Evolutionary conservation across 2,329 filamentous ascomycete species (phyloP).

Genomic region (Cladosporium sp.): DNA sequence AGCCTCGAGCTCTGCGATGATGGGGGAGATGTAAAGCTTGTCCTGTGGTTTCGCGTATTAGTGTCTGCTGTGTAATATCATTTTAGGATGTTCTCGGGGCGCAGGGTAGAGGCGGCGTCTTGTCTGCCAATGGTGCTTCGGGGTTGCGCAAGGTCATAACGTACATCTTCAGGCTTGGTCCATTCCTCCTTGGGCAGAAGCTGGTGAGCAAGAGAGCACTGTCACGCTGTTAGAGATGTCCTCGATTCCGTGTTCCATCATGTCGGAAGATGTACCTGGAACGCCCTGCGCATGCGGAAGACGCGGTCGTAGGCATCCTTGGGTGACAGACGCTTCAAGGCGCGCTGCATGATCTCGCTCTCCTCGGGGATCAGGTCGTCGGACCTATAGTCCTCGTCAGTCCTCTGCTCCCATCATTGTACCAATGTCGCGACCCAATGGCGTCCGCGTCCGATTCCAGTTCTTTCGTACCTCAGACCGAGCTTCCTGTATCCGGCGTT

Average conservation of each 20-base stretch:
- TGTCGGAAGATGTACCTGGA: constrained; percentile 64
- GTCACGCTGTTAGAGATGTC: constrained; percentile 24
- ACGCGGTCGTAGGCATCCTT: constrained; percentile 95
- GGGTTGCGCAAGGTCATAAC: constrained; percentile 18
- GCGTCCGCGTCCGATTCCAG: constrained; percentile 7
- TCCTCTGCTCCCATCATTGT: not conserved
- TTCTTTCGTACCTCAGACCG: constrained; percentile 71
- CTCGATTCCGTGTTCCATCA: not conserved
- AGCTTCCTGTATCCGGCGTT: constrained; percentile 90
- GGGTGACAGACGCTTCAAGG: constrained; percentile 83
- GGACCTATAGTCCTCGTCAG: constrained; percentile 58
- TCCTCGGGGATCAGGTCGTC: constrained; percentile 96
- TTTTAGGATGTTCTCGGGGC: not conserved
- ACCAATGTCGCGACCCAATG: not conserved
- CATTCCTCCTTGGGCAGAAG: constrained; percentile 65
- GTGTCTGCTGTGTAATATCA: not conserved
- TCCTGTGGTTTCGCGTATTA: constrained; percentile 51
- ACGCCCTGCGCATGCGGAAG: constrained; percentile 92
- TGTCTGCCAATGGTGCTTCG: not conserved
- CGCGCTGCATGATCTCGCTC: constrained; percentile 79
- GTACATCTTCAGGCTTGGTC: constrained; percentile 67
- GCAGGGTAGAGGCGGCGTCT: not conserved
- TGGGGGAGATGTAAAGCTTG: constrained; percentile 62
- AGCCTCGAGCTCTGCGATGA: constrained; percentile 68
- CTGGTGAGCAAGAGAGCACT: constrained; percentile 67